Evolutionary conservation across 2,329 filamentous ascomycete genomes (phyloP).

Genomic region (Sclerotinia subarctica): DNA sequence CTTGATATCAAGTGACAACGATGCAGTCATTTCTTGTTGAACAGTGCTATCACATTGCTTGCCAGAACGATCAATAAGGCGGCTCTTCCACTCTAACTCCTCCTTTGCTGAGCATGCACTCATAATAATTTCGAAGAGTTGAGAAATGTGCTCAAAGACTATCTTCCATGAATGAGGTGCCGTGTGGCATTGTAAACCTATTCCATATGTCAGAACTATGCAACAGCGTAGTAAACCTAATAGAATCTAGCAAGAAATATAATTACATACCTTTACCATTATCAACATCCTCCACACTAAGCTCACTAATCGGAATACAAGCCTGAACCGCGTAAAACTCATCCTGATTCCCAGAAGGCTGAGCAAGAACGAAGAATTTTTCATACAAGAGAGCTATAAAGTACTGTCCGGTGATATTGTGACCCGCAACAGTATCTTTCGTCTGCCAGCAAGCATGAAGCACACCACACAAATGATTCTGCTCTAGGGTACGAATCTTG

Average conservation of each 20-base stretch:
- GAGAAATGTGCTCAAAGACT: conserved; percentile 72
- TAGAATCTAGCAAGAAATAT: no score
- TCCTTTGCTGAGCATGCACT: conserved; percentile 81
- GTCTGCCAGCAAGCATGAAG: conserved; percentile 82
- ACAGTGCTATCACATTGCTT: conserved; percentile 48
- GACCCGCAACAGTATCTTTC: conserved; percentile 61
- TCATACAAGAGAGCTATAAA: conserved; percentile 84
- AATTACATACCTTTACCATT: conserved; percentile 63
- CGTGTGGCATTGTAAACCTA: conserved; percentile 83
- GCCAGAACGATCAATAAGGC: conserved; percentile 54
- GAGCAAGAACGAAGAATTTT: conserved; percentile 72
- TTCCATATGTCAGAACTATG: background rate
- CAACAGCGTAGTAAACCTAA: background rate
- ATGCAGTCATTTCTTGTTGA: conserved; percentile 54
- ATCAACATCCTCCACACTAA: conserved; percentile 67
- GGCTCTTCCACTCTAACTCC: conserved; percentile 73
- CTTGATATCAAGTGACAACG: conserved; percentile 67
- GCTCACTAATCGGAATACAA: conserved; percentile 64
- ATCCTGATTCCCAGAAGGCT: conserved; percentile 57
- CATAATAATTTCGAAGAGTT: conserved; percentile 79
- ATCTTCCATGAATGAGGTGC: conserved; percentile 91
- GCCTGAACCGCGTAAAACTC: conserved; percentile 71
- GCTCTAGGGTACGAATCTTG: conserved; percentile 75
- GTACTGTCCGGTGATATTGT: conserved; percentile 71
- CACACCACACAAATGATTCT: conserved; percentile 76